These are phyloP conservation scores for Candida succiphila DNA, from an alignment of 805 yeast species.

Conservation along the genomic window DNA sequence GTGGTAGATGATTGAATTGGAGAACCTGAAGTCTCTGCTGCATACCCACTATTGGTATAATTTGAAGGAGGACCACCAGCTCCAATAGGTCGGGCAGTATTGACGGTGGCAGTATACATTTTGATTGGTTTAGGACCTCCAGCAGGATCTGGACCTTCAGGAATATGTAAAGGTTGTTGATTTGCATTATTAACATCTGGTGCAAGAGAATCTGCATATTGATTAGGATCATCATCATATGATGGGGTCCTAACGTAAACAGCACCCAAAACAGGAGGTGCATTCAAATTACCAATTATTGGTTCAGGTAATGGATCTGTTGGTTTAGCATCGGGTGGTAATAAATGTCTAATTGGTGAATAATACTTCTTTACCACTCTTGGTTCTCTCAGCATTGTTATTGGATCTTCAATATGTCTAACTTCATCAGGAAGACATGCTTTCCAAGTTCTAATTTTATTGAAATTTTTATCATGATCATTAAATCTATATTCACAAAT, in stretches of 20 bases:
- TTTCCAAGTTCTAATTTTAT: slow-evolving; percentile 95
- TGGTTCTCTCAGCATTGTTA: slow-evolving; percentile 54
- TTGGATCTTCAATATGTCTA: slow-evolving; percentile 74
- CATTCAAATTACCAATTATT: slow-evolving; percentile 67
- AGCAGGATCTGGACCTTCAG: not conserved
- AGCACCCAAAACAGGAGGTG: slow-evolving; percentile 93
- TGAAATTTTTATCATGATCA: slow-evolving; percentile 82
- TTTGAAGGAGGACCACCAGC: not conserved
- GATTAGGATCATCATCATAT: slow-evolving; percentile 77
- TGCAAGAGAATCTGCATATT: slow-evolving; percentile 30
- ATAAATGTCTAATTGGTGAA: slow-evolving; percentile 73
- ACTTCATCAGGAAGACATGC: slow-evolving; percentile 97
- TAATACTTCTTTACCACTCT: slow-evolving; percentile 65
- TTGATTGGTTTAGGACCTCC: slow-evolving; percentile 1
- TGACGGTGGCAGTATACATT: not conserved
- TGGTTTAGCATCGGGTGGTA: slow-evolving; percentile 65
- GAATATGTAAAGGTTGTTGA: not conserved
- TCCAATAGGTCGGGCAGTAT: too few species aligned
- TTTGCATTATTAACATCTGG: not conserved
- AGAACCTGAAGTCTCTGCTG: not conserved
- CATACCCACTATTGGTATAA: not conserved
- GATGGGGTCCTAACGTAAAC: slow-evolving; percentile 72
- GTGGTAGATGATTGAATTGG: not conserved
- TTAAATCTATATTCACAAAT: slow-evolving; percentile 93
- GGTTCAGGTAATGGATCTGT: slow-evolving; percentile 79